phyloP scores from a whole-genome alignment of 2,329 filamentous ascomycete species.

The Lecanicillium sp. region DNA sequence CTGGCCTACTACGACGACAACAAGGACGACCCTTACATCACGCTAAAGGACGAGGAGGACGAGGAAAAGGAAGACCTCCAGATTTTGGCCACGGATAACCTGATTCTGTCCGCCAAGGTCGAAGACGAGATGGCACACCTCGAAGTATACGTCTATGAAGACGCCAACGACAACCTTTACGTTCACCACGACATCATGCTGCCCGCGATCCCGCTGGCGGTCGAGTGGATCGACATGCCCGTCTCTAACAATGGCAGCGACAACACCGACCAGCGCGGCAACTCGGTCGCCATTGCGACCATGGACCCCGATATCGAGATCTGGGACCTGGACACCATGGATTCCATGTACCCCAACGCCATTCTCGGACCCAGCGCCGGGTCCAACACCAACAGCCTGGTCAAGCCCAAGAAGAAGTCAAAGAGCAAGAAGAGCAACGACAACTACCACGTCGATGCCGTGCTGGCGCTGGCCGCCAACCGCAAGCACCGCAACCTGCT shows the following conservation, averaged over 20 bases:
- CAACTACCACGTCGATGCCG: conserved; percentile 87
- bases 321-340: conserved; percentile 93
- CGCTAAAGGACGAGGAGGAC: conserved; percentile 62
- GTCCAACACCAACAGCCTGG: conserved; percentile 45
- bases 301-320: conserved; percentile 99
- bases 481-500: conserved; percentile 89
- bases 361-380: conserved; percentile 74
- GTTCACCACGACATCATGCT: conserved; percentile 99
- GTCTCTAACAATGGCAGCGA: conserved; percentile 60
- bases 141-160: conserved; percentile 97
- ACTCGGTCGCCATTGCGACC: conserved; percentile 91
- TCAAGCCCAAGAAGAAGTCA: conserved; percentile 85
- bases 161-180: conserved; percentile 91
- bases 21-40: conserved; percentile 95
- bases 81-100: conserved; percentile 85
- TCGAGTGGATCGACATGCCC: conserved; percentile 94
- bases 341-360: conserved; percentile 97
- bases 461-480: conserved; percentile 87
- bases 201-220: conserved; percentile 86
- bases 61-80: conserved; percentile 92
- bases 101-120: conserved; percentile 85
- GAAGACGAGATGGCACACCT: conserved; percentile 96
- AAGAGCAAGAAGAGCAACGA: conserved; percentile 85
- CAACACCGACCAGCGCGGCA: conserved; percentile 64
- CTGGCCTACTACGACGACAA: conserved; percentile 91